Evolutionary conservation across 1,139 yeast species (phyloP), one percentile per base, ranked within the genome.

Genomic region (Schwanniomyces etchellsii): DNA sequence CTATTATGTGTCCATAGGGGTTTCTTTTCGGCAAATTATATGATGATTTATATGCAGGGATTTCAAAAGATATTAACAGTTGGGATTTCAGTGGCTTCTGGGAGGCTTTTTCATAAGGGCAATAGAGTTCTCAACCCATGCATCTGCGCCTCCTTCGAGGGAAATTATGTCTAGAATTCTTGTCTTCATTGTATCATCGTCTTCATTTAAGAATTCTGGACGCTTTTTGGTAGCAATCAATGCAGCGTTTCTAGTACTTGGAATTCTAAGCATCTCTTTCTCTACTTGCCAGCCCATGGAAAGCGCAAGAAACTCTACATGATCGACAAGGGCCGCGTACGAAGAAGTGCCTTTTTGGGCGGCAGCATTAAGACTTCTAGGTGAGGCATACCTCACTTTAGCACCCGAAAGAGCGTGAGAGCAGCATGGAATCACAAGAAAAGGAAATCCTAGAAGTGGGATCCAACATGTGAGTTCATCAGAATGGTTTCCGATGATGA

Each of bases 391-490:
- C 43, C 97, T 63, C 5, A 71, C 64, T 43, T 77, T 78, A 14
- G 77, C 77, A 3, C 97, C 98, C 9, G 80, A 72, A 24, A 89
- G 65, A 1, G 84, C 75, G 53, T 91, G 95, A 0, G 96, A 86
- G 52, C 98, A 91, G 52, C 98, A 91, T 3, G 98, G 97, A 25
- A 91, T 84, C 5, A 88, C 95, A 61, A 89, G 65, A 49, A 86
- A 91, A 3, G 96, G 96, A 42, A 69, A 75, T 0, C 89, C 93
- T 12, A 91, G 60, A 9, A 91, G 57, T 2, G 98, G 98, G 17
- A 89, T 78, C 96, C 97, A 91, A 42, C 95, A 84, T 0, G 97
- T 89, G 35, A 91, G 66, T 50, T 91, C 97, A 52, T 91, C 98
- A 0, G 95, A 84, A 48, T 91, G 98, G 50, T 91, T 91, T 1